Evolutionary conservation across 371 early-diverging fungal species (phyloP), one percentile per base, ranked within the genome.

Genomic region (Haplosporangium sp.): DNA sequence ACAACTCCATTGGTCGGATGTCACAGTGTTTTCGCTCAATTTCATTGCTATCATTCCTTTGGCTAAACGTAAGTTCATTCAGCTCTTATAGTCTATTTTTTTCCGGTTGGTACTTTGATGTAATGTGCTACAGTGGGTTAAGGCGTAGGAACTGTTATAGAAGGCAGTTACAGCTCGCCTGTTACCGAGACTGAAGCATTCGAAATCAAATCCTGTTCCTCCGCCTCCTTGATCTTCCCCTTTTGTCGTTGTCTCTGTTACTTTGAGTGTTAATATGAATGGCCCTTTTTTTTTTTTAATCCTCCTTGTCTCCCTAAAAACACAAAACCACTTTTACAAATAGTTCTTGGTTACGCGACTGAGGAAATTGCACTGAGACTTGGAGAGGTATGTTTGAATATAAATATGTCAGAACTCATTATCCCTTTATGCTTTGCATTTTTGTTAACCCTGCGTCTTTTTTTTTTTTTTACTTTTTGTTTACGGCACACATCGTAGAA

Each of bases 41-140:
- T 95, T 96, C 55, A 84, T 95, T 40, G 95, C 96, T 11, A 94
- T 98, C 59, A 74, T 98, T 18, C 96, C 96, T 6, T 81, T 96
- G 46, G 96, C 96, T 18, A 94, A 94, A 56, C 48, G 80, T 80
- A 73, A 59, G 67, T 29, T 29, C 29, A 29, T 29, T 29, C 29
- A 29, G 4, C 29, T 29, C 29, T 29, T 29, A 4, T 29, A 29
- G 4, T 29, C 29, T 29, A 4, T 1, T 29, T 29, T 29, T 29
- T 29, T 29, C 4, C 29, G 1, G 29, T 29, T 29, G 29, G 29
- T 29, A 29, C 29, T 29, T 29, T 29, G 29, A 29, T 4, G 29
- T 29, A 29, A 29, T 29, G 29, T 29, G 4, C 29, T 29, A 29
- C 29, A 4, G 29, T 4, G 29, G 29, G 29, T 29, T 1, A 29